Conservation (phyloP, 257 asterid species). For the Mitragyna speciosa region DNA sequence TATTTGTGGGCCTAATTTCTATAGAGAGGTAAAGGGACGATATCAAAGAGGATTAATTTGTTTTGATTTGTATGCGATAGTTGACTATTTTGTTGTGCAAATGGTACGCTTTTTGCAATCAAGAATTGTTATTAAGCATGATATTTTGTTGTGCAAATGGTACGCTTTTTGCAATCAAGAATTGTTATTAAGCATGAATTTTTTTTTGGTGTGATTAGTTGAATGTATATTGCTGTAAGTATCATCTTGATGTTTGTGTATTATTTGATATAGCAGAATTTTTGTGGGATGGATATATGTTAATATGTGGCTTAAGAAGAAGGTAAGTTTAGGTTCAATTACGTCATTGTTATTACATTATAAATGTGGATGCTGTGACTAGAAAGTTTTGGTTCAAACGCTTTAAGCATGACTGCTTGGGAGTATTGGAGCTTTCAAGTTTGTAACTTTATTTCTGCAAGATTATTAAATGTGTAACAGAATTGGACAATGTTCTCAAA, state of each 20-base stretch:
- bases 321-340: neutral
- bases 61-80: neutral
- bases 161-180: neutral
- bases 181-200: neutral
- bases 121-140: neutral
- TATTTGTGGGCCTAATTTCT: neutral
- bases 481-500: neutral
- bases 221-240: too few species aligned
- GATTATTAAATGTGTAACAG: neutral
- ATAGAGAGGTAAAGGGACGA: neutral
- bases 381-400: neutral
- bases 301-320: neutral
- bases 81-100: neutral
- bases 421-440: neutral
- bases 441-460: neutral
- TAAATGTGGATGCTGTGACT: neutral
- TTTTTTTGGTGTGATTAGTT: too few species aligned
- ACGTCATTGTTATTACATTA: neutral
- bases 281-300: neutral
- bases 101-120: neutral
- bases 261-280: neutral
- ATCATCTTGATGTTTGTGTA: neutral
- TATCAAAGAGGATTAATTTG: neutral
- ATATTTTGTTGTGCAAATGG: neutral
- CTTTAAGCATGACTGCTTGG: neutral